These are phyloP conservation scores for Erythrophleum fordii DNA, from an alignment of 306 rosid genomes.

Conservation along the genomic window DNA sequence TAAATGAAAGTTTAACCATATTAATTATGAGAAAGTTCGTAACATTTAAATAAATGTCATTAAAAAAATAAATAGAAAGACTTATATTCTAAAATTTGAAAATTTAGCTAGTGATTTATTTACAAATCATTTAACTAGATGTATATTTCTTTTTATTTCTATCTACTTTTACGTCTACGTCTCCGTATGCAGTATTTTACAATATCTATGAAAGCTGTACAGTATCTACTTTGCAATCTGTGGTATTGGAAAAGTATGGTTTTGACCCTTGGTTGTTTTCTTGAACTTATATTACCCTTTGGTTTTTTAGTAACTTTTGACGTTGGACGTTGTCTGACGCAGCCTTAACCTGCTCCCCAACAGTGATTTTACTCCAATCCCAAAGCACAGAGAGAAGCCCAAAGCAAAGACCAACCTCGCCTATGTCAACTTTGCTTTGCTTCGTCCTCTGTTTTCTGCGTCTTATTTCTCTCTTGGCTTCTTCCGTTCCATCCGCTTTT, in stretches of 20 bases:
- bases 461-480: too few species aligned
- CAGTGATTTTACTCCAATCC: conserved; percentile 35
- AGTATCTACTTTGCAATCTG: background rate
- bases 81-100: too few species aligned
- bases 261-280: background rate
- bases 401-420: background rate
- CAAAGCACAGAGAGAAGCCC: background rate
- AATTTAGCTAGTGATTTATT: too few species aligned
- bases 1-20: too few species aligned
- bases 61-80: too few species aligned
- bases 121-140: too few species aligned
- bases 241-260: background rate
- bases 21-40: too few species aligned
- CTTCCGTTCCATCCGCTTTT: too few species aligned
- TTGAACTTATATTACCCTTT: background rate
- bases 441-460: background rate
- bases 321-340: background rate
- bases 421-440: conserved; percentile 3
- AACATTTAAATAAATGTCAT: too few species aligned
- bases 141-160: too few species aligned
- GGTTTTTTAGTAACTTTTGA: background rate
- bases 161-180: background rate
- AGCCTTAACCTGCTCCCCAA: conserved; percentile 1
- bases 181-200: too few species aligned
- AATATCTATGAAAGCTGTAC: background rate